Evolutionary conservation across 2,329 filamentous ascomycete genomes (phyloP), one percentile per base, ranked within the genome.

Genomic region (Zymoseptoria pseudotritici): DNA sequence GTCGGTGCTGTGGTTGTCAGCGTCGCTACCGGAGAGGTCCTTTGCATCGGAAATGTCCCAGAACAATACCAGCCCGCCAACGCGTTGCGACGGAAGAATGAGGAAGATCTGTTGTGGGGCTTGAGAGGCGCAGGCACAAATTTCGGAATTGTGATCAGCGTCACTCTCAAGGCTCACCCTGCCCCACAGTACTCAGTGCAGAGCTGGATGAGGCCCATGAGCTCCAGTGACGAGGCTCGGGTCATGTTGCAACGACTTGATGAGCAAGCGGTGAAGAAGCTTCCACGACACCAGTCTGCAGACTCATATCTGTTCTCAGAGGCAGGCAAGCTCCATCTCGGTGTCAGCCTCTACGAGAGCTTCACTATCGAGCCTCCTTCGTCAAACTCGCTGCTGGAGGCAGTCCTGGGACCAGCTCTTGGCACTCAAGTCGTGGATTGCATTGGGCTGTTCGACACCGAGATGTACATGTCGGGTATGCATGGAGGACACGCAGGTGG

Each of bases 391-490:
- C 24, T n/a, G 10, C 53, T 36, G 17, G 50, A 26, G 46, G n/a
- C 56, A 31, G 21, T n/a, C 50, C 50, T 46, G 13, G 78, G 78
- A 2, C 67, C 63, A 0, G 73, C 75, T 66, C 29, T 68, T 2
- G 65, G 65, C 54, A 64, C 42, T 24, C 72, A 77, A 59, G 51
- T 56, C 0, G 76, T 83, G 8, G 76, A 87, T 60, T 64, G 75
- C 49, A 64, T 83, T 9, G 78, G 72, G 49, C 60, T 86, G 60
- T 87, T 87, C 61, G 79, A 85, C 0, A 74, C 76, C 0, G 83
- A 86, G 56, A 82, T 86, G 79, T 85, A 86, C 71, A 77, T 87
- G 71, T 80, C 80, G 1, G 66, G 62, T 11, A 83, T 87, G 80
- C 82, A 87, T 55, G 80, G 81, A 22, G 83, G 83, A 0, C 83